phyloP scores from a whole-genome alignment of 2,329 filamentous ascomycete species.

The Ophiostoma triangulosporum region DNA sequence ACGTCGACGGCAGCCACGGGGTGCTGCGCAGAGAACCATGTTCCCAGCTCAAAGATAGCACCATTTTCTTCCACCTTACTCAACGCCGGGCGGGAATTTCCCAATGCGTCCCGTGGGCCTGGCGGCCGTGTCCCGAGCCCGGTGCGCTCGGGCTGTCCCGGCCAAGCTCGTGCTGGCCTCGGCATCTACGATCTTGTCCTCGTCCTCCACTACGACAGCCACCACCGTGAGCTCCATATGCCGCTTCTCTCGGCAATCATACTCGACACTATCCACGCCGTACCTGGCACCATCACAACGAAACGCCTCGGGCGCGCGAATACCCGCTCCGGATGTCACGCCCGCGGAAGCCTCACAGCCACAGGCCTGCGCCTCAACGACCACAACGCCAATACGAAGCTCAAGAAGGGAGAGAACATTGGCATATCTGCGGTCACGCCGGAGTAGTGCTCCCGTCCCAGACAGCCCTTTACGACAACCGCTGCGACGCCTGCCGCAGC shows the following conservation, averaged over 20 bases:
- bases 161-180: background rate
- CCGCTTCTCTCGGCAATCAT: background rate
- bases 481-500: background rate
- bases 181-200: background rate
- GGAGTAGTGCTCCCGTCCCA: background rate
- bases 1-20: background rate
- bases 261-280: background rate
- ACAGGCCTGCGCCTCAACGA: background rate
- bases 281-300: background rate
- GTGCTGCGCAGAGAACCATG: background rate
- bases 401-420: background rate
- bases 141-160: background rate
- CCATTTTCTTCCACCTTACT: background rate
- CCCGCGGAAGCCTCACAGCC: background rate
- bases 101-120: background rate
- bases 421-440: background rate
- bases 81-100: background rate
- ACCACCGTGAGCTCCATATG: background rate
- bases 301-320: background rate
- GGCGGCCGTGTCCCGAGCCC: background rate
- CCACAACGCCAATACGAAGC: background rate
- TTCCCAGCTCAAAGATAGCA: background rate
- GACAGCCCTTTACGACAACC: background rate
- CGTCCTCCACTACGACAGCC: background rate
- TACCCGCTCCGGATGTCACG: background rate